phyloP scores from a whole-genome alignment of 495 filamentous ascomycete species.

The Arthonia radiata region DNA sequence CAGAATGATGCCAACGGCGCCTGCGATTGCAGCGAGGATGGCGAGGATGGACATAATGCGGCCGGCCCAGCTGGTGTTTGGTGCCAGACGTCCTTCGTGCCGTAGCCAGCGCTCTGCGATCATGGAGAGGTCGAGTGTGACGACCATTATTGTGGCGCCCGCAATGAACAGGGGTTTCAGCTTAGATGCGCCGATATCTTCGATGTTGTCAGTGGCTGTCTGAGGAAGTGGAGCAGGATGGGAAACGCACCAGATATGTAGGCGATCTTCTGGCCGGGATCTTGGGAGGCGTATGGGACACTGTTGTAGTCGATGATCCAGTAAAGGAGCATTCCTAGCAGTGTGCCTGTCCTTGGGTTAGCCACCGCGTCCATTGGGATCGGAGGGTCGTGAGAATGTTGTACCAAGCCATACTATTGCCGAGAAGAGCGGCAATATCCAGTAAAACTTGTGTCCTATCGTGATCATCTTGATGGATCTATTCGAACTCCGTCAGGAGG shows the following conservation, averaged over 20 bases:
- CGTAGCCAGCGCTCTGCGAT: conserved; percentile 60
- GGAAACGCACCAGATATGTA: conserved; percentile 15
- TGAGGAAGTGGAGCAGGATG: not conserved
- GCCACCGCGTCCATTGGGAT: not conserved
- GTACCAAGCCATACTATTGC: conserved; percentile 55
- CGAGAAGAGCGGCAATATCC: conserved; percentile 63
- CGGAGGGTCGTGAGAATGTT: not conserved
- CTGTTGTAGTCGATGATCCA: conserved; percentile 42
- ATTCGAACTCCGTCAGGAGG: too few species aligned
- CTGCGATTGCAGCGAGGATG: conserved; percentile 50
- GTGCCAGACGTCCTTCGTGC: conserved; percentile 43
- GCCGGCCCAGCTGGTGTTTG: conserved; percentile 40
- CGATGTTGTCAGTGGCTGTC: conserved; percentile 20
- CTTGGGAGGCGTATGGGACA: conserved; percentile 43
- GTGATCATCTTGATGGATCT: too few species aligned
- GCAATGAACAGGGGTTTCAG: conserved; percentile 77
- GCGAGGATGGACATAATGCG: conserved; percentile 41
- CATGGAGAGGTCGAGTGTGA: conserved; percentile 68
- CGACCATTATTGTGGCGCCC: conserved; percentile 51
- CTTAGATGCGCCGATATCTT: conserved; percentile 50
- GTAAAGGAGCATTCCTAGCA: conserved; percentile 39
- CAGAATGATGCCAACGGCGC: conserved; percentile 55
- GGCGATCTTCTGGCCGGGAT: conserved; percentile 39
- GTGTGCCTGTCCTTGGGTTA: conserved; percentile 22
- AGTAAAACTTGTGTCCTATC: conserved; percentile 34